Conservation (phyloP, 1,139 yeast species). For the Pichia sp. region DNA sequence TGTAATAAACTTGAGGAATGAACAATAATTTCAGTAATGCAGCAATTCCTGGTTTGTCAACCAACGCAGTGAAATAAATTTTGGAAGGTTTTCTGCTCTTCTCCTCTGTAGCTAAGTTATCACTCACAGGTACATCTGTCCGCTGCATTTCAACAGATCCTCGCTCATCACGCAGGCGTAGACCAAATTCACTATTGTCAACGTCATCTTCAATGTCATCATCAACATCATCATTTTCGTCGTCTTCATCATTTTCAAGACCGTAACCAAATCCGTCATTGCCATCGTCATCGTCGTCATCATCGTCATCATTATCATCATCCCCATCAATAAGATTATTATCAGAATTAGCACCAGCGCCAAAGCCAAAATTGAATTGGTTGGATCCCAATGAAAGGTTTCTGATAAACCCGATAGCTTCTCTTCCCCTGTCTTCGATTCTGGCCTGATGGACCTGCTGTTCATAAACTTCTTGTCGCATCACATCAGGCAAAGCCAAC, state of each 20-base stretch:
- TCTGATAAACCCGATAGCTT: constrained; percentile 36
- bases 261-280: constrained; percentile 17
- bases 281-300: background rate
- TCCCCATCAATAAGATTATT: constrained; percentile 18
- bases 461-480: constrained; percentile 88
- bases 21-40: constrained; percentile 67
- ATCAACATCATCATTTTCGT: constrained; percentile 27
- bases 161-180: constrained; percentile 3
- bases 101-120: background rate
- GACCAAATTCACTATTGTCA: constrained; percentile 22
- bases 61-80: constrained; percentile 56
- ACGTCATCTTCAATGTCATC: constrained; percentile 25
- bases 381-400: constrained; percentile 7
- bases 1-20: constrained; percentile 64
- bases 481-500: constrained; percentile 86
- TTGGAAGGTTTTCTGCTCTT: constrained; percentile 31
- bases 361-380: constrained; percentile 1
- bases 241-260: constrained; percentile 22
- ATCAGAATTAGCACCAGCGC: background rate
- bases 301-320: constrained; percentile 16
- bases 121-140: constrained; percentile 1
- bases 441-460: constrained; percentile 68
- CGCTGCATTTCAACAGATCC: constrained; percentile 21
- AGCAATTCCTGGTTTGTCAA: constrained; percentile 75
- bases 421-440: constrained; percentile 40